Evolutionary conservation across 169 alveolate species (phyloP), one percentile per base, ranked within the genome.

Genomic region (Cytauxzoon felis): DNA sequence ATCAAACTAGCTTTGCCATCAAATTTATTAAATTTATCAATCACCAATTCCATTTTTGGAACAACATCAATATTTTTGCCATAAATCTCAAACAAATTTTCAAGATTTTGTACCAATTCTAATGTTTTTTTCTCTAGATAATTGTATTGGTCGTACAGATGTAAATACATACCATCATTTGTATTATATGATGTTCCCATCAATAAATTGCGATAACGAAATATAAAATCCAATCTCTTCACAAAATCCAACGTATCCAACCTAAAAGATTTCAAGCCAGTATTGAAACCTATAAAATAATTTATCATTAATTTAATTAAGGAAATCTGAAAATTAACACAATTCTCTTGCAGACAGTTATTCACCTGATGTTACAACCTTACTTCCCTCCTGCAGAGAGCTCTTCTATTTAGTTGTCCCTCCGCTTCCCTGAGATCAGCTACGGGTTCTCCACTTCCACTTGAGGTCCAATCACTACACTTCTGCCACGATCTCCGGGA

Each of bases 41-140:
- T n/a, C 26, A 50, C 49, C 41, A 71, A 38, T 33, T 71, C 78
- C 23, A 71, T 11, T 68, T 71, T 71, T 30, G 82, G 82, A 5
- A 67, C 63, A 5, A 71, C 67, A 33, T 61, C 40, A 4, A 71
- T 53, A 51, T 59, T 38, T 49, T 71, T 71, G 24, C 69, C 76
- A 1, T 18, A n/a, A 32, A 71, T 7, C 41, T 41, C 30, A 21
- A 61, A 71, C 51, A 71, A 5, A 18, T 71, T 48, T 53, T 71
- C 82, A 27, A 59, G 9, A 36, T 61, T 9, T 40, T 71, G 65
- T 16, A 71, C 27, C 47, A 59, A 18, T 29, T 71, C 82, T 0
- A 71, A 32, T 13, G 66, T 32, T 19, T 47, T 8, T 30, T 71
- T 76, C 16, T 32, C 60, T 49, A 49, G 3, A 7, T 7, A 3